Percentiles rank a stretch among this genome's conserved stretches.
Evolutionary conservation across 257 asterid genomes (phyloP).

Genomic region (Leonotis leonurus): DNA sequence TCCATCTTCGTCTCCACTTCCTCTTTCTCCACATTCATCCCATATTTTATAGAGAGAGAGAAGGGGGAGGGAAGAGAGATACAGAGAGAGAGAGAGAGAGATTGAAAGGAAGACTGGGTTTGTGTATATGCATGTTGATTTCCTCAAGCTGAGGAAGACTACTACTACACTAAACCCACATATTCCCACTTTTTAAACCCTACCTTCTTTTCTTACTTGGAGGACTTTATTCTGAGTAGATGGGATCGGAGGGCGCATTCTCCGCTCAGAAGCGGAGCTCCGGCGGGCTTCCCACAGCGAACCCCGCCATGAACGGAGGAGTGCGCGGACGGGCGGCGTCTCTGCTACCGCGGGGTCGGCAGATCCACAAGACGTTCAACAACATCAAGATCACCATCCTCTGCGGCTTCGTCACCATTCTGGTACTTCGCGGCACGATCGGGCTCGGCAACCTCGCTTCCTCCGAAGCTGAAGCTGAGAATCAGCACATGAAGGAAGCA

Average conservation of each 20-base stretch:
- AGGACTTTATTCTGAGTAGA: conserved; percentile 2
- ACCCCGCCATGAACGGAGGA: conserved; percentile 36
- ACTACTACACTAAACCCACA: conserved; percentile 10
- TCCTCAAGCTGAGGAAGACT: not conserved
- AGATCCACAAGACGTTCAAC: conserved; percentile 71
- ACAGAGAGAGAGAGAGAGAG: not conserved
- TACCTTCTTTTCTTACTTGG: not conserved
- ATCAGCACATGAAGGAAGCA: conserved; percentile 53
- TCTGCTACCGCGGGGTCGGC: conserved; percentile 52
- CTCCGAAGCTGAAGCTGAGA: conserved; percentile 56
- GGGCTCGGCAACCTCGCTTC: conserved; percentile 66
- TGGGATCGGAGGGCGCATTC: conserved; percentile 58
- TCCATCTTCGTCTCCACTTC: conserved; percentile 14
- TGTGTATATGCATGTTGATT: not conserved
- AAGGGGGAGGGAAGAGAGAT: not conserved
- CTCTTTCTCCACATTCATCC: conserved; percentile 16
- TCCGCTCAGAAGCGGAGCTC: conserved; percentile 63
- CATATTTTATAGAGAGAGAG: not conserved
- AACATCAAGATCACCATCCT: conserved; percentile 68
- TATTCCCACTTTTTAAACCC: not conserved
- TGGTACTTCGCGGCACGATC: conserved; percentile 84
- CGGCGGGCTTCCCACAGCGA: conserved; percentile 39
- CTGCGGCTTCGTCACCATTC: conserved; percentile 80
- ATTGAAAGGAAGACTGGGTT: not conserved
- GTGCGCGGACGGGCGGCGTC: conserved; percentile 40